Evolutionary conservation across 148 eudicot genomes (phyloP).

Genomic region (Heliosperma pusillum): DNA sequence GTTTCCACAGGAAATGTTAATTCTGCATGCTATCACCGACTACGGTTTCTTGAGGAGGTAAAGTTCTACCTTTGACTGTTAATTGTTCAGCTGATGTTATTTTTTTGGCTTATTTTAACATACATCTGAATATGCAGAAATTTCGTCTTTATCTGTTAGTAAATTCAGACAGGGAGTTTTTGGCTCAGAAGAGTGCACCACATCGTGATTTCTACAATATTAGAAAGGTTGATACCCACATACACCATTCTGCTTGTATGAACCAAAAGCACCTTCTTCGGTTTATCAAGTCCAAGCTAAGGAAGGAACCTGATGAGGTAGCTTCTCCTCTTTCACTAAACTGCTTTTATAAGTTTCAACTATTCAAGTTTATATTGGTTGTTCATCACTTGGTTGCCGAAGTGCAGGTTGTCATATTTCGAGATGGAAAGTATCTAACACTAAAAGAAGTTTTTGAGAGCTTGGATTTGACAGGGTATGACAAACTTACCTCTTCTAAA

Average conservation of each 20-base stretch:
- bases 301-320: constrained; percentile 85
- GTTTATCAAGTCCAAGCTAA: constrained; percentile 69
- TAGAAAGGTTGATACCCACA: constrained; percentile 81
- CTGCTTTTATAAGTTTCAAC: background rate
- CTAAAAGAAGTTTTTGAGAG: constrained; percentile 84
- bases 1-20: constrained; percentile 61
- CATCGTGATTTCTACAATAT: constrained; percentile 86
- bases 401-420: constrained; percentile 74
- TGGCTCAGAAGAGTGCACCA: constrained; percentile 78
- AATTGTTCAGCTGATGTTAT: constrained; percentile 7
- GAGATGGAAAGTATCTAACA: constrained; percentile 76
- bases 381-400: constrained; percentile 15
- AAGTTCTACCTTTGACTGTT: background rate
- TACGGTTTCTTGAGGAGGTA: constrained; percentile 76
- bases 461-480: constrained; percentile 74
- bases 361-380: background rate
- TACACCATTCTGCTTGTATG: constrained; percentile 93
- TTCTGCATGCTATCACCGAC: constrained; percentile 66
- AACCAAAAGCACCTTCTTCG: constrained; percentile 85
- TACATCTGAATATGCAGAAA: constrained; percentile 52
- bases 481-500: constrained; percentile 13
- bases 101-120: constrained; percentile 31
- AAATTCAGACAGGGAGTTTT: constrained; percentile 75
- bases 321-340: background rate
- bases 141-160: constrained; percentile 84